These are phyloP conservation scores for Fusarium newnesense DNA, from an alignment of 2,329 filamentous ascomycete species.

Conservation along the genomic window DNA sequence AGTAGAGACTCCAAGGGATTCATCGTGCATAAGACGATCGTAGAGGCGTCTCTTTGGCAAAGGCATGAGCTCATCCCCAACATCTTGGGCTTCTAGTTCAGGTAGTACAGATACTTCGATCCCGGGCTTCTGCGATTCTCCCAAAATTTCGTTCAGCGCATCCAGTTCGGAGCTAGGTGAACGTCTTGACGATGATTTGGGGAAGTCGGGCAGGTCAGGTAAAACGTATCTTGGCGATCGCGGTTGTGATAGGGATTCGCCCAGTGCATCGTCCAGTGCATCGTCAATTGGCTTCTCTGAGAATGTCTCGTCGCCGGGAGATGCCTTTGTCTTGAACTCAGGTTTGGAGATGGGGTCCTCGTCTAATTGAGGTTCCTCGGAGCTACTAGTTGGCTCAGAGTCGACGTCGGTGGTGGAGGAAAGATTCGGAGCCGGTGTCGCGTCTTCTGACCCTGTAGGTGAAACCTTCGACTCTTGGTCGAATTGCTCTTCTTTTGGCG, in stretches of 20 bases:
- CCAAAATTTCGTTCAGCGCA: background rate
- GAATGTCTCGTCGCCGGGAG: background rate
- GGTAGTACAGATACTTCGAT: background rate
- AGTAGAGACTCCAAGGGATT: constrained; percentile 47
- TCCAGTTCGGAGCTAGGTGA: background rate
- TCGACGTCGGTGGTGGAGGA: background rate
- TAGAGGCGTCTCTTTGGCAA: constrained; percentile 22
- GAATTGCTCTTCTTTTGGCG: background rate
- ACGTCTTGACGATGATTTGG: background rate
- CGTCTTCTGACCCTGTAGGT: background rate
- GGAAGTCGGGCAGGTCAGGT: background rate
- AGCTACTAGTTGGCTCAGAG: background rate
- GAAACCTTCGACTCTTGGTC: background rate
- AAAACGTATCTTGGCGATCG: background rate
- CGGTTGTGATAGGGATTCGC: background rate
- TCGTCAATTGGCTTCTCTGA: background rate
- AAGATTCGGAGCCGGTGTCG: background rate
- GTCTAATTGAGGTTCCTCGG: background rate
- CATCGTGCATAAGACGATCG: constrained; percentile 44
- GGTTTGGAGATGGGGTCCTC: background rate
- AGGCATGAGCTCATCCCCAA: background rate
- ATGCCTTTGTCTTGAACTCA: background rate
- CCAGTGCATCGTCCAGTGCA: background rate
- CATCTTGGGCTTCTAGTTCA: background rate
- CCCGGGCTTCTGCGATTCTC: background rate